Conservation (phyloP, 2,329 filamentous ascomycete species). For the Colletotrichum aenigma region DNA sequence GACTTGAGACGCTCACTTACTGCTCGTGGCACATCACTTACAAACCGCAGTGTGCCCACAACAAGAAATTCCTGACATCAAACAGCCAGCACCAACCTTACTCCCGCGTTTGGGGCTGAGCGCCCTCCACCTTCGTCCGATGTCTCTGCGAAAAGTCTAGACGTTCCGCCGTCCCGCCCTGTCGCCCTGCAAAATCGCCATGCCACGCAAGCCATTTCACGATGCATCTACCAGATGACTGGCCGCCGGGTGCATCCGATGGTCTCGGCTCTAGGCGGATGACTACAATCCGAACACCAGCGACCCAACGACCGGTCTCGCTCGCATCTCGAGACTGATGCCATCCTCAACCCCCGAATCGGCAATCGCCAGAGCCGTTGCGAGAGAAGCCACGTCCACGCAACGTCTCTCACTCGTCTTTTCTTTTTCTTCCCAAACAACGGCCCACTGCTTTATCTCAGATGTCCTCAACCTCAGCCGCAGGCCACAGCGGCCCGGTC, state of each 20-base stretch:
- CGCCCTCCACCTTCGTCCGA: slow-evolving; percentile 2
- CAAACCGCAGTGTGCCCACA: neutral
- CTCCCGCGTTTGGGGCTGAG: slow-evolving; percentile 18
- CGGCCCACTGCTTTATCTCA: neutral
- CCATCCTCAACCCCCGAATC: neutral
- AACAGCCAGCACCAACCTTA: slow-evolving; percentile 11
- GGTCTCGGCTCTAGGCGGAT: neutral
- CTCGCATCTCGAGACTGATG: neutral
- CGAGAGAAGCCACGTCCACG: neutral
- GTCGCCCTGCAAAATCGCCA: neutral
- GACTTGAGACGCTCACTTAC: slow-evolving; percentile 4
- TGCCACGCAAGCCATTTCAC: slow-evolving; percentile 10
- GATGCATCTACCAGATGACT: neutral
- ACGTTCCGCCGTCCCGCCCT: neutral
- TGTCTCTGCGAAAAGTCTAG: neutral
- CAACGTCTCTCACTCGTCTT: neutral
- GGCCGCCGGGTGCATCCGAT: neutral
- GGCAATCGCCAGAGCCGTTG: neutral
- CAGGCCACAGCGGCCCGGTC: neutral
- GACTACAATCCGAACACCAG: neutral
- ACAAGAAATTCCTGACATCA: neutral
- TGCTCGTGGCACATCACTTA: neutral
- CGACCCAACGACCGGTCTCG: neutral
- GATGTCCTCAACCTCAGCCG: neutral
- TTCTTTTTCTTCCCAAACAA: neutral